phyloP scores from a whole-genome alignment of 768 basidiomycete species.

The Lanmaoa pseudosensibilis region DNA sequence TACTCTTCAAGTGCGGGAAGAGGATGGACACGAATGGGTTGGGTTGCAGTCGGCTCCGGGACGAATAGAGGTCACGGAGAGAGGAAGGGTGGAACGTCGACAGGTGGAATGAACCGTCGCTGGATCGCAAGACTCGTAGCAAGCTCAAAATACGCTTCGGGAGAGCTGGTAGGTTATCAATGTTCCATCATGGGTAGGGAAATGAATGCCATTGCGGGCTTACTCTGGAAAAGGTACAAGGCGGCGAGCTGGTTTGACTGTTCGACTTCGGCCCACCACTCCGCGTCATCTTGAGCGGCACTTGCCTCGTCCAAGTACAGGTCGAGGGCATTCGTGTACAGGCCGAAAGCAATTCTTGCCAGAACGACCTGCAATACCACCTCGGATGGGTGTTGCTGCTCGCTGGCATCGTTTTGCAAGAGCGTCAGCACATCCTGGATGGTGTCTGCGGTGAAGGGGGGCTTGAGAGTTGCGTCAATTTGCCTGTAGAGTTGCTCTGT shows the following conservation, averaged over 20 bases:
- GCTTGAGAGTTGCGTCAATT: slow-evolving; percentile 22
- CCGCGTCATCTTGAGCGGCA: slow-evolving; percentile 69
- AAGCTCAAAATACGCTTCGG: slow-evolving; percentile 33
- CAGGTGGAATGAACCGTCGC: slow-evolving; percentile 45
- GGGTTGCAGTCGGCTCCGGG: slow-evolving; percentile 45
- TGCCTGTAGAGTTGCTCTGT: slow-evolving; percentile 12
- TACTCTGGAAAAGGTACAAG: slow-evolving; percentile 79
- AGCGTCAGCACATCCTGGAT: slow-evolving; percentile 16
- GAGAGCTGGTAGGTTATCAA: slow-evolving; percentile 23
- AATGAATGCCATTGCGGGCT: slow-evolving; percentile 24
- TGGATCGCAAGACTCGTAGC: slow-evolving; percentile 41
- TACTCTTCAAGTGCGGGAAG: slow-evolving; percentile 60
- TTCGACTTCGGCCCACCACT: slow-evolving; percentile 82
- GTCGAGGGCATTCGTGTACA: slow-evolving; percentile 70
- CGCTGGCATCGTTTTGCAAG: slow-evolving; percentile 15
- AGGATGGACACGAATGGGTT: slow-evolving; percentile 54
- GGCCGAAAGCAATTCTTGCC: slow-evolving; percentile 48
- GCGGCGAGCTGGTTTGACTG: slow-evolving; percentile 55
- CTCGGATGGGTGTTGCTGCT: slow-evolving; percentile 5
- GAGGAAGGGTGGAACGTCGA: slow-evolving; percentile 49
- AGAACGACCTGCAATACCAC: slow-evolving; percentile 39
- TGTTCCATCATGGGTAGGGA: neutral
- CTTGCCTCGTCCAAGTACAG: slow-evolving; percentile 64
- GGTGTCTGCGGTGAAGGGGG: slow-evolving; percentile 19
- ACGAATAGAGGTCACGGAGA: slow-evolving; percentile 49